Conservation (phyloP, 2,329 filamentous ascomycete genomes). For the Penicillium aurantiogriseum region DNA sequence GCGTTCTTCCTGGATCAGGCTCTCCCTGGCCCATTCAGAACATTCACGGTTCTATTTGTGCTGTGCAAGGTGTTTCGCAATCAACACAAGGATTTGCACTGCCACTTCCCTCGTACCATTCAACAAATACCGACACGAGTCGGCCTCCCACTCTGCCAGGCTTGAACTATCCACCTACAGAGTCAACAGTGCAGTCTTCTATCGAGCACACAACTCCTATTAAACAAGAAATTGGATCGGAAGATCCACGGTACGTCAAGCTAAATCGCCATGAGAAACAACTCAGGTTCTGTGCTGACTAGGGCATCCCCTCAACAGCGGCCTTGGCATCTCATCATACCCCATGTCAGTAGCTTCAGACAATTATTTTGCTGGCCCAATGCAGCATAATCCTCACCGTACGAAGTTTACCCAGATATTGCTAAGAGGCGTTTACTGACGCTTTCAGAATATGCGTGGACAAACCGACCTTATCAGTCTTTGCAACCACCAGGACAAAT, state of each 20-base stretch:
- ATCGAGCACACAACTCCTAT: conserved; percentile 3
- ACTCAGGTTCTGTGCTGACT: neutral
- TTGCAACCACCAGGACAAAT: conserved; percentile 30
- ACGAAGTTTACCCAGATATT: conserved; percentile 8
- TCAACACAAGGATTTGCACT: conserved; percentile 3
- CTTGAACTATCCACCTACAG: conserved; percentile 2
- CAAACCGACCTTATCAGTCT: conserved; percentile 30
- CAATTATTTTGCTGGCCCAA: conserved; percentile 25
- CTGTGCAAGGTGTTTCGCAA: conserved; percentile 3
- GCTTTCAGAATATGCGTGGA: conserved; percentile 32
- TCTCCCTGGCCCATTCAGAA: conserved; percentile 16
- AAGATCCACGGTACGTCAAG: conserved; percentile 14
- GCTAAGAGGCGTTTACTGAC: conserved; percentile 16
- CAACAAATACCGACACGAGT: conserved; percentile 9
- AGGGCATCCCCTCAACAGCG: conserved; percentile 10
- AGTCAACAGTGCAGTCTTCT: conserved; percentile 9
- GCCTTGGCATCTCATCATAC: conserved; percentile 19
- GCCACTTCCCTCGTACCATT: conserved; percentile 11
- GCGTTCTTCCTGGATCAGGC: conserved; percentile 8
- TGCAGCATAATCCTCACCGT: conserved; percentile 35
- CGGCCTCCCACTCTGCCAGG: conserved; percentile 10
- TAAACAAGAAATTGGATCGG: conserved; percentile 7
- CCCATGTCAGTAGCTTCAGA: conserved; percentile 26
- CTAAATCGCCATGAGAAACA: neutral
- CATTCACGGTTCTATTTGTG: conserved; percentile 9